Evolutionary conservation across 2,329 filamentous ascomycete genomes (phyloP).

Genomic region (Dactylellina sp.): DNA sequence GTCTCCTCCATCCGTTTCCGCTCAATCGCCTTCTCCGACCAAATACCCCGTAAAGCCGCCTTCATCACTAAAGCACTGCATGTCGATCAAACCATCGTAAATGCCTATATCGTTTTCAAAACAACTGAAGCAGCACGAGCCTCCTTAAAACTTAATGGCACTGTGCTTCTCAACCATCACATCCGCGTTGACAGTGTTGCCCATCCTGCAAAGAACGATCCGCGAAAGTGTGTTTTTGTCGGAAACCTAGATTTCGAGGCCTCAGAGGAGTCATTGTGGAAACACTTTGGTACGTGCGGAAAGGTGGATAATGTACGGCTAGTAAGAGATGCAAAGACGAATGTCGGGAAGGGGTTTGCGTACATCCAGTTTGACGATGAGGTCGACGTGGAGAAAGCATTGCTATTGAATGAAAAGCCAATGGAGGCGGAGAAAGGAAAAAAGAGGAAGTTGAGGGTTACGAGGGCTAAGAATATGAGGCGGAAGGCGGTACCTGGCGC

Average conservation of each 20-base stretch:
- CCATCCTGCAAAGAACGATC: conserved; percentile 83
- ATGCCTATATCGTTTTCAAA: conserved; percentile 92
- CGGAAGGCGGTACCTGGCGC: conserved; percentile 64
- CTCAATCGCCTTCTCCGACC: conserved; percentile 84
- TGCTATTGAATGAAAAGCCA: conserved; percentile 88
- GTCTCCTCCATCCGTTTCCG: conserved; percentile 94
- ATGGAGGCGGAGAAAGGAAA: conserved; percentile 66
- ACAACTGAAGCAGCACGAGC: conserved; percentile 79
- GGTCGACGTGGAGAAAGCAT: conserved; percentile 89
- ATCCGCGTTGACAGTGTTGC: conserved; percentile 90
- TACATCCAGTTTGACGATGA: conserved; percentile 96
- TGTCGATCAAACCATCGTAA: conserved; percentile 91
- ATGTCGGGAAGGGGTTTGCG: conserved; percentile 95
- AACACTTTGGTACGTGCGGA: conserved; percentile 79
- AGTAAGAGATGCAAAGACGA: conserved; percentile 85
- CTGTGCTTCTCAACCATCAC: conserved; percentile 84
- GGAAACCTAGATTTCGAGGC: conserved; percentile 97
- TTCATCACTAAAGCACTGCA: conserved; percentile 91
- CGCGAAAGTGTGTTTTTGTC: conserved; percentile 92
- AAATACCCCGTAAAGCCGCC: conserved; percentile 91
- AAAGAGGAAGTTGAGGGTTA: conserved; percentile 80
- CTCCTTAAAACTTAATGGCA: conserved; percentile 85
- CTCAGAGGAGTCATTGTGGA: conserved; percentile 94
- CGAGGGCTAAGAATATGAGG: conserved; percentile 79
- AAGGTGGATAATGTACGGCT: conserved; percentile 94